These are phyloP conservation scores for Coleophoma crateriformis DNA, from an alignment of 2,329 filamentous ascomycete species.

Conservation along the genomic window DNA sequence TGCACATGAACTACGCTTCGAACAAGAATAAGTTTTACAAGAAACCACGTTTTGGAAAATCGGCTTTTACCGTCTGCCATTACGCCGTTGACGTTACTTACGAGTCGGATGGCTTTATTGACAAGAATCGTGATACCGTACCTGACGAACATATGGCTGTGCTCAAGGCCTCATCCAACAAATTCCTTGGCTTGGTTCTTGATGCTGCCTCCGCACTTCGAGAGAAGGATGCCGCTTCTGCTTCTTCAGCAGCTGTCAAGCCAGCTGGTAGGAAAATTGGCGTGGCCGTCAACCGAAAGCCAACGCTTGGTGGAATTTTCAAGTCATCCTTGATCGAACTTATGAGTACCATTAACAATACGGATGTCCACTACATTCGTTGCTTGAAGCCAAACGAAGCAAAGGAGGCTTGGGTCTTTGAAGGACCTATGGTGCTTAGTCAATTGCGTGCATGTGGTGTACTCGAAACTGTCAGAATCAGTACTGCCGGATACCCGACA, in stretches of 20 bases:
- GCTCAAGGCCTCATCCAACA: constrained; percentile 75
- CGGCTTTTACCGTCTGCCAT: constrained; percentile 95
- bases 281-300: constrained; percentile 90
- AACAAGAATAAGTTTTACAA: constrained; percentile 98
- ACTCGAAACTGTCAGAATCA: constrained; percentile 95
- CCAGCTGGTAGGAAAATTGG: constrained; percentile 81
- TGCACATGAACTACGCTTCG: constrained; percentile 85
- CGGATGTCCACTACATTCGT: constrained; percentile 97
- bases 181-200: constrained; percentile 78
- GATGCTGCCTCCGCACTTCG: constrained; percentile 80
- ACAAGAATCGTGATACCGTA: constrained; percentile 98
- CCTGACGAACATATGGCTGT: constrained; percentile 98
- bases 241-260: constrained; percentile 67
- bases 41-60: constrained; percentile 96
- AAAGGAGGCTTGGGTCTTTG: constrained; percentile 96
- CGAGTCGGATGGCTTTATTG: constrained; percentile 97
- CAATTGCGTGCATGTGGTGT: constrained; percentile 98
- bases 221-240: constrained; percentile 74
- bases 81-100: constrained; percentile 98
- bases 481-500: constrained; percentile 93
- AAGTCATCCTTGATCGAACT: constrained; percentile 96
- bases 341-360: constrained; percentile 96
- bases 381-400: constrained; percentile 99
- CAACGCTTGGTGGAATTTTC: constrained; percentile 96
- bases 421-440: constrained; percentile 97